Conservation (phyloP, 257 asterid species). For the Gynochthodes officinalis region DNA sequence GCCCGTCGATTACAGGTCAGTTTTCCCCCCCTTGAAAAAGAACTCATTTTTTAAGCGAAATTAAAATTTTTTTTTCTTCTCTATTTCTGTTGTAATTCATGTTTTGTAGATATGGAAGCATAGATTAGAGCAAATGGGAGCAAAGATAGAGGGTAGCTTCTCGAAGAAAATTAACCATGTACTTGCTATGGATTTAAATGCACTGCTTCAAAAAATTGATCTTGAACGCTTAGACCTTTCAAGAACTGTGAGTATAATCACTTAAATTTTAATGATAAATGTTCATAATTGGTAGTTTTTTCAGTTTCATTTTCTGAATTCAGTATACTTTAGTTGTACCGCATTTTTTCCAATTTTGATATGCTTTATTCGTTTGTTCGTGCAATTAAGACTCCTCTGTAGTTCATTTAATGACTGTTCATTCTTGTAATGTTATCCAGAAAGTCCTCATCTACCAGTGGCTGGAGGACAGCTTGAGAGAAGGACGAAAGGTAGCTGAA, state of each 20-base stretch:
- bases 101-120: slow-evolving; percentile 78
- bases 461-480: slow-evolving; percentile 80
- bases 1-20: slow-evolving; percentile 75
- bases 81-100: not conserved
- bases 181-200: slow-evolving; percentile 51
- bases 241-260: slow-evolving; percentile 47
- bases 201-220: slow-evolving; percentile 44
- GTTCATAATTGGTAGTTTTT: not conserved
- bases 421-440: slow-evolving; percentile 35
- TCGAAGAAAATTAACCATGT: slow-evolving; percentile 61
- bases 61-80: not conserved
- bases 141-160: slow-evolving; percentile 43
- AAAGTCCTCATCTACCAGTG: slow-evolving; percentile 67
- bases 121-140: slow-evolving; percentile 84
- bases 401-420: slow-evolving; percentile 1
- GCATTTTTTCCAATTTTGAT: not conserved
- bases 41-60: not conserved
- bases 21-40: not conserved
- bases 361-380: no score
- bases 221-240: slow-evolving; percentile 43
- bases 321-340: not conserved
- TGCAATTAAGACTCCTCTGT: not conserved
- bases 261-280: not conserved
- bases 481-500: slow-evolving; percentile 65
- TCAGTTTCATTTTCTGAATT: not conserved